Evolutionary conservation across 2,329 filamentous ascomycete genomes (phyloP), one percentile per base, ranked within the genome.

Genomic region (Catunica adiposa): DNA sequence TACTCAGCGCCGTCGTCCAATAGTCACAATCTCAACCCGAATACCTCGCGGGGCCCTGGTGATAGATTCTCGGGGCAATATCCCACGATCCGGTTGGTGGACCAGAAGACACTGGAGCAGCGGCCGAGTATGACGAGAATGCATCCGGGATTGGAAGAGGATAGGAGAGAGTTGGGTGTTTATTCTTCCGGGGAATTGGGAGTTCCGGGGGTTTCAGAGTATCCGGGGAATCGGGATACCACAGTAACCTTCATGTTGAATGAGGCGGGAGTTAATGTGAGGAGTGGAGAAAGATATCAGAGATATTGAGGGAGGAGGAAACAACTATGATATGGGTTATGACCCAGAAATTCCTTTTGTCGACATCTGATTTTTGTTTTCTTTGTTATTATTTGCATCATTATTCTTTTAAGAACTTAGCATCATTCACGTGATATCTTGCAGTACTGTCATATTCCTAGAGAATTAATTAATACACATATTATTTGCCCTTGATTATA

Each of bases 161-260:
- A 23, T n/a, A n/a, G n/a, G n/a, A n/a, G n/a, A 7, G 29, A 11
- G 29, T 34, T 11, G 5, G 29, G 11, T 5, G 29, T 5, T 34
- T 34, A 34, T 34, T 34, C 29, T 5, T 48, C 46, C 15, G 46
- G 25, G 8, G 31, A 22, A 37, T 53, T 57, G 46, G 53, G 38
- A 7, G 2, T 20, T 8, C 40, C 20, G 20, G 40, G 3, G 40
- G n/a, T 44, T n/a, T 44, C 15, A 11, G 3, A n/a, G 40, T n/a
- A 44, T 44, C 40, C 15, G 5, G 40, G 11, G 40, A n/a, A 63
- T 31, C 66, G 68, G 37, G 62, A 66, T 60, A 76, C 77, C 0
- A 76, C 73, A 0, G 77, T 79, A 59, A 71, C 73, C n/a, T 71
- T 73, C 60, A 68, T 79, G 63, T 73, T 79, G 71, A 68, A 74